These are phyloP conservation scores for Penicillium corylophilum DNA, from an alignment of 2,329 filamentous ascomycete species.

Conservation along the genomic window DNA sequence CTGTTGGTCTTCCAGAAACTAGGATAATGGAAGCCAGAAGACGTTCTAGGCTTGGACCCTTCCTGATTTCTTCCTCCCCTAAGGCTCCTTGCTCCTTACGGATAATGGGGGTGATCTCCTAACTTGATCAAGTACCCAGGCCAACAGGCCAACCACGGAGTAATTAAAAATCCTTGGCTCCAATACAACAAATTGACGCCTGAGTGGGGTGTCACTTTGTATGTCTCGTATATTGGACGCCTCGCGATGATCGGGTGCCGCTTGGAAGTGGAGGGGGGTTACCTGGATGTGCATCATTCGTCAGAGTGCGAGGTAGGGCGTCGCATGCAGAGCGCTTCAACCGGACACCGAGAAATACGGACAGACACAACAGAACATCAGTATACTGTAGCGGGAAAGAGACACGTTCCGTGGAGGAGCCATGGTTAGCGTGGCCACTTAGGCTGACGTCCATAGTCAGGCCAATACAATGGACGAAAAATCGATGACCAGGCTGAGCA, in stretches of 20 bases:
- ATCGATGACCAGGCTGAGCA: constrained; percentile 1
- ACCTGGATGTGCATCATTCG: neutral
- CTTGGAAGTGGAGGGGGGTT: neutral
- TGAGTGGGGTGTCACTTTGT: constrained; percentile 8
- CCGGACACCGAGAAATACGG: neutral
- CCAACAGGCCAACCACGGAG: constrained; percentile 9
- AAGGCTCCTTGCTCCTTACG: too few relatives aligned
- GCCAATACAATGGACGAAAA: constrained; percentile 6
- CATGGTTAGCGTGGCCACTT: constrained; percentile 11
- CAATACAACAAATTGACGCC: constrained; percentile 1
- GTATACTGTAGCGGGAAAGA: neutral
- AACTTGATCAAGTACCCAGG: neutral
- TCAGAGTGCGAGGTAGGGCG: neutral
- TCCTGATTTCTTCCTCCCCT: neutral
- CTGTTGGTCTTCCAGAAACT: constrained; percentile 13
- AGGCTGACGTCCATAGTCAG: constrained; percentile 2
- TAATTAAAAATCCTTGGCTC: neutral
- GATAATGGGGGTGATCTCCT: neutral
- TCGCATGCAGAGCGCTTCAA: constrained; percentile 1
- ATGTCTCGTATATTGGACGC: constrained; percentile 17
- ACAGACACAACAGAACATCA: neutral
- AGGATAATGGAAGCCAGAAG: constrained; percentile 2
- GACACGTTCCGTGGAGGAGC: constrained; percentile 7
- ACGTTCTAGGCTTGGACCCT: constrained; percentile 4
- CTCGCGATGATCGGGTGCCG: constrained; percentile 8